Evolutionary conservation across 2,329 filamentous ascomycete genomes (phyloP).

Genomic region (Apiospora marii): DNA sequence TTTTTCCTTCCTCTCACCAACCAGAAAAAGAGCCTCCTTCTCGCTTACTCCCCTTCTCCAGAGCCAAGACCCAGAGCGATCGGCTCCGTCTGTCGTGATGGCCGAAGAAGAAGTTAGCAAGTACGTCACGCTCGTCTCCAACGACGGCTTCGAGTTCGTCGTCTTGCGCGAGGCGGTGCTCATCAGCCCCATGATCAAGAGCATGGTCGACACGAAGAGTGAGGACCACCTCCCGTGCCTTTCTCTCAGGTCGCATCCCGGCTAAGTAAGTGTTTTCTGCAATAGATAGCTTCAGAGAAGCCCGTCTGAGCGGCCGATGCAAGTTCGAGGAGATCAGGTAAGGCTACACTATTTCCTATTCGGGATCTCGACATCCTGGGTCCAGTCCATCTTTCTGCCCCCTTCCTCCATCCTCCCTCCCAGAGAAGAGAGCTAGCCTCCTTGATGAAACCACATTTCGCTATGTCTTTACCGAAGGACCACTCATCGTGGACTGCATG

Average conservation of each 20-base stretch:
- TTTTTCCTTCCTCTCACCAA: constrained; percentile 29
- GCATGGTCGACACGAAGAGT: constrained; percentile 77
- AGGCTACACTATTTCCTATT: constrained; percentile 38
- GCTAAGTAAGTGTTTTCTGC: constrained; percentile 15
- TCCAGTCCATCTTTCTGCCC: constrained; percentile 19
- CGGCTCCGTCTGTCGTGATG: constrained; percentile 24
- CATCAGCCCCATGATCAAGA: constrained; percentile 75
- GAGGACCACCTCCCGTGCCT: constrained; percentile 39
- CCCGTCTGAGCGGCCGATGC: constrained; percentile 65
- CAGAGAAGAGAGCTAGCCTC: constrained; percentile 27
- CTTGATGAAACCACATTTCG: constrained; percentile 50
- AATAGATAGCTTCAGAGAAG: constrained; percentile 70
- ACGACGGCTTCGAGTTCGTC: constrained; percentile 80
- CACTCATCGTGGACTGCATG: constrained; percentile 55
- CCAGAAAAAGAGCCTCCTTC: not conserved
- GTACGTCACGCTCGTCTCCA: constrained; percentile 80
- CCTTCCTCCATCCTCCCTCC: not conserved
- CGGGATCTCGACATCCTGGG: constrained; percentile 1
- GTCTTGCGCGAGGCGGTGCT: constrained; percentile 74
- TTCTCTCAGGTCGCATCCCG: constrained; percentile 26
- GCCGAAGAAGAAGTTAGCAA: constrained; percentile 52
- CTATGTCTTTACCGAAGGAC: constrained; percentile 58
- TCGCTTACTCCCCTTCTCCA: constrained; percentile 2
- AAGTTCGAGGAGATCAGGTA: constrained; percentile 79
- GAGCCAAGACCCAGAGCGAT: constrained; percentile 33